Percentiles rank a stretch among this genome's conserved stretches.
phyloP scores from a whole-genome alignment of 2,329 filamentous ascomycete genomes.

The Trichophyton rubrum region DNA sequence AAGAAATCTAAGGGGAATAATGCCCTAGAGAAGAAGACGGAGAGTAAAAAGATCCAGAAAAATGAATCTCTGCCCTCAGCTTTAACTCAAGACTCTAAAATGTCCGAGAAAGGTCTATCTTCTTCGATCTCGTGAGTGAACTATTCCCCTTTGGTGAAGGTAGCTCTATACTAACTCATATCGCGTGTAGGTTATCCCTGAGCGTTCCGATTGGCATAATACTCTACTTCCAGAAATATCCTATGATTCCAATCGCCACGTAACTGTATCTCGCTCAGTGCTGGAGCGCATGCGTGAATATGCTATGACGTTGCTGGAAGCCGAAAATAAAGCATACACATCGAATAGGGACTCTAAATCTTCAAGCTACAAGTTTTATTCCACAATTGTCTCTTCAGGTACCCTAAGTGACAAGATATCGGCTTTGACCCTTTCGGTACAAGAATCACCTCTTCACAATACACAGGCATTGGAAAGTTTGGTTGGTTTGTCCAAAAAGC shows the following conservation, averaged over 20 bases:
- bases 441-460: slow-evolving; percentile 92
- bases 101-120: background rate
- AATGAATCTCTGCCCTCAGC: background rate
- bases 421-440: slow-evolving; percentile 80
- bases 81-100: background rate
- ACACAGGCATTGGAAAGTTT: slow-evolving; percentile 78
- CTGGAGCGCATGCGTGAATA: slow-evolving; percentile 51
- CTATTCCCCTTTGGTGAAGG: background rate
- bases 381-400: slow-evolving; percentile 91
- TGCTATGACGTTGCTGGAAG: slow-evolving; percentile 60
- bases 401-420: slow-evolving; percentile 96
- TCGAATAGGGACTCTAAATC: slow-evolving; percentile 58
- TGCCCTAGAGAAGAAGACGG: background rate
- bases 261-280: slow-evolving; percentile 38
- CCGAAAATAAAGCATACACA: slow-evolving; percentile 64
- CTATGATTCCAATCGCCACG: slow-evolving; percentile 33
- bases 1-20: background rate
- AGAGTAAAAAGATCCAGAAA: background rate
- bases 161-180: slow-evolving; percentile 9
- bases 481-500: slow-evolving; percentile 73
- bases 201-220: slow-evolving; percentile 57
- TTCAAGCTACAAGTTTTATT: slow-evolving; percentile 89
- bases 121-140: slow-evolving; percentile 7
- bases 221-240: slow-evolving; percentile 44
- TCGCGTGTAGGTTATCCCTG: slow-evolving; percentile 41